Conservation (phyloP, 768 basidiomycete species). For the Coprinellus micaceus region DNA sequence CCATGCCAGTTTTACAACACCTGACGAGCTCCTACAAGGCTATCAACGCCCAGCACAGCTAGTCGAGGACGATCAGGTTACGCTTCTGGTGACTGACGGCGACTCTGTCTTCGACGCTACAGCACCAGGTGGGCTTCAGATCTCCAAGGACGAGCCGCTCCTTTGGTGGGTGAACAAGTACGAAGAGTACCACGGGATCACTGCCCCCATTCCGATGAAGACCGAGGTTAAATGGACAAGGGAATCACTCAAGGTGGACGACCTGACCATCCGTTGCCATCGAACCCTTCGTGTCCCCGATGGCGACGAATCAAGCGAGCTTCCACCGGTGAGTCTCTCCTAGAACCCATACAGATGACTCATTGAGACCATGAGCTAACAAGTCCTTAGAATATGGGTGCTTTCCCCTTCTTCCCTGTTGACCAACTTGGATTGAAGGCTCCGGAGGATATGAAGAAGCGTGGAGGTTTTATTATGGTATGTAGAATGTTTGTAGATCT, state of each 20-base stretch:
- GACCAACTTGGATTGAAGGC: constrained; percentile 2
- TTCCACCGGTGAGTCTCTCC: constrained; percentile 8
- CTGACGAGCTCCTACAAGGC: not conserved
- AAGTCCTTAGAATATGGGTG: constrained; percentile 9
- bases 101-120: constrained; percentile 11
- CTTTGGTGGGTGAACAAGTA: constrained; percentile 16
- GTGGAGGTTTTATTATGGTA: constrained; percentile 14
- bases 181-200: constrained; percentile 12
- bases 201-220: constrained; percentile 10
- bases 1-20: too few relatives aligned
- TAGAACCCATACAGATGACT: not conserved
- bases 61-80: not conserved
- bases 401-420: constrained; percentile 10
- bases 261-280: constrained; percentile 10
- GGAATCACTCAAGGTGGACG: not conserved
- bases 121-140: constrained; percentile 10
- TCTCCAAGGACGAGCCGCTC: constrained; percentile 7
- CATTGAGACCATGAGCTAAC: not conserved
- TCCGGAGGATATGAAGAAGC: constrained; percentile 9
- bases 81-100: constrained; percentile 7
- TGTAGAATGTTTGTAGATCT: constrained; percentile 7
- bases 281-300: constrained; percentile 17
- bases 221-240: constrained; percentile 4
- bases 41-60: constrained; percentile 6
- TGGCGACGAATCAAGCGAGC: not conserved